These are phyloP conservation scores for Phytopythium helicoides DNA, from an alignment of 352 stramenopile species.

Conservation along the genomic window DNA sequence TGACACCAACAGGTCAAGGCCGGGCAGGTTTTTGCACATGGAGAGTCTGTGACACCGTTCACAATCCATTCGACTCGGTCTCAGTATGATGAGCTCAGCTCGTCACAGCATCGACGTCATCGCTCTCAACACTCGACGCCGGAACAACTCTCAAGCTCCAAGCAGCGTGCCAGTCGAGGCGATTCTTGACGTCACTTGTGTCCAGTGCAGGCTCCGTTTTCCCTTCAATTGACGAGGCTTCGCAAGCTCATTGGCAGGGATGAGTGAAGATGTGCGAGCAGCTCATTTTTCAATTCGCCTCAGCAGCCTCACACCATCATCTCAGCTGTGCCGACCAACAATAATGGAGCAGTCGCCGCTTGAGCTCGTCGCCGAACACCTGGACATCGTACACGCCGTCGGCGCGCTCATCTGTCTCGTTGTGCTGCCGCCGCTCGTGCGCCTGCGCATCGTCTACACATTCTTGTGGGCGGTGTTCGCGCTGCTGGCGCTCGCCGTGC, in stretches of 20 bases:
- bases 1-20: too few relatives aligned
- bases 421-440: constrained; percentile 19
- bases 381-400: constrained; percentile 14
- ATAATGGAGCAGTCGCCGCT: constrained; percentile 1
- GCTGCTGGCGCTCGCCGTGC: constrained; percentile 17
- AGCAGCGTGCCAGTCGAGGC: not conserved
- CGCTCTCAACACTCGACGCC: not conserved
- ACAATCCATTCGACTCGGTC: not conserved
- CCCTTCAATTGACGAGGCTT: not conserved
- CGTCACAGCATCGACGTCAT: constrained; percentile 2
- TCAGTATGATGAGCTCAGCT: constrained; percentile 3
- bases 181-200: constrained; percentile 1
- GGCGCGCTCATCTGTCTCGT: constrained; percentile 13
- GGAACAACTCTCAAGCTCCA: not conserved
- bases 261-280: not conserved
- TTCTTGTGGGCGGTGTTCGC: constrained; percentile 24
- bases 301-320: not conserved
- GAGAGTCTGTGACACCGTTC: not conserved
- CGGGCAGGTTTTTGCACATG: not conserved
- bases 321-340: not conserved
- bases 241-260: not conserved
- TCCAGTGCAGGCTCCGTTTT: not conserved
- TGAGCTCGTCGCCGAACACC: constrained; percentile 1
- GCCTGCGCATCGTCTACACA: constrained; percentile 19
- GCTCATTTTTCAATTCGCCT: constrained; percentile 3